Evolutionary conservation across 306 rosid genomes (phyloP), one percentile per base, ranked within the genome.

Genomic region (Leucaena leucocephala): DNA sequence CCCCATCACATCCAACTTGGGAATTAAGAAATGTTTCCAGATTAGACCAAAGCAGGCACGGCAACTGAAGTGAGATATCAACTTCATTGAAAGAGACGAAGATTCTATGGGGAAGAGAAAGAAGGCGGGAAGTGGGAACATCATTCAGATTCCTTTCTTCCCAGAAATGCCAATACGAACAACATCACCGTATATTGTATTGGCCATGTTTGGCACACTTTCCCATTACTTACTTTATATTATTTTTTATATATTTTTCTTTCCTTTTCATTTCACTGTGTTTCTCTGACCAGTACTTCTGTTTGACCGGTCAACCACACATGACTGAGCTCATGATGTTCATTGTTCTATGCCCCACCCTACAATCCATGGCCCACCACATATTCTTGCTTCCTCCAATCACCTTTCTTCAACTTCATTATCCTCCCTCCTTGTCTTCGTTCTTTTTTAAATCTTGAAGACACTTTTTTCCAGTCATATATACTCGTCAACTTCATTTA

Each of bases 291-390:
- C 71, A 78, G 49, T 73, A 44, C n/a, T 68, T 64, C 52, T 35
- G 2, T 85, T 92, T 92, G 93, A 92, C 97, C 82, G 43, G 92
- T 92, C 95, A 82, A 89, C 89, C 48, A 74, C 42, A 76, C 88
- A 86, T 86, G 93, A 88, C 89, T 27, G 82, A 88, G 83, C 88
- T 86, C 89, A 83, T 71, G 85, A 84, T 86, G 73, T 87, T 86
- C 84, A 65, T 79, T 27, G 69, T 75, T 80, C 82, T 33, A 63
- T 50, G 48, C 87, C 91, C 90, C 92, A 83, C 88, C 65, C 73
- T 33, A 73, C 85, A 82, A 16, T 65, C 79, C 48, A 40, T 78
- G 88, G 66, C 90, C 94, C 89, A 84, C 84, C 82, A 80, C 80
- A 59, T 81, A 72, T 50, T 80, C 76, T 59, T 80, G 62, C 58